Base-by-base conservation (phyloP, 1,284 basidiomycete genomes). In the Bondarzewia mesenterica region DNA sequence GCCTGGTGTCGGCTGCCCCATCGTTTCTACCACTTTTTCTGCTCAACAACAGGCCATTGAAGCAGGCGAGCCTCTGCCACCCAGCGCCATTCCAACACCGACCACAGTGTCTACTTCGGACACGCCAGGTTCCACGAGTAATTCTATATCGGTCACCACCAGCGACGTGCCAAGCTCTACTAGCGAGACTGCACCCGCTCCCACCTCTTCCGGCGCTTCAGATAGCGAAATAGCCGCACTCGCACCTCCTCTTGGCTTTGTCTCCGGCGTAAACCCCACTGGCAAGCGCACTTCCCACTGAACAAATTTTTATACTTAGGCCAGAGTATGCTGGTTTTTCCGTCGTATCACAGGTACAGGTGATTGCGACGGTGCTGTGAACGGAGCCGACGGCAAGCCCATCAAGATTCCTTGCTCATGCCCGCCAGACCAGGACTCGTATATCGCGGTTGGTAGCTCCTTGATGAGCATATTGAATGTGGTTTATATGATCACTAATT, bases 401-500 rank as follows among this genome's bases (percentile, higher is more conserved):
- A 70, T 81, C 56, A 72, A 73, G 57, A 70, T 85, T 40, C 82
- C 82, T 7, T 84, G 80, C 58, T 56, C 66, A 26, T 85, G 82
- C 59, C 70, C 70, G 25, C 70, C 69, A 0, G 35, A 55, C 36
- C 64, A 64, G 44, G 56, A 54, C 5, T 10, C 10, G 14, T 71
- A 64, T 60, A 62, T 68, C 55, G 48, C 56, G 37, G 64, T 61
- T 42, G 14, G 63, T 60, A 35, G 49, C 57, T 15, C 15, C 15
- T 16, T 47, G 25, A n/a, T 35, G n/a, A n/a, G n/a, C n/a, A n/a
- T n/a, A n/a, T n/a, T n/a, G n/a, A n/a, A n/a, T n/a, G n/a, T n/a
- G n/a, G n/a, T 7, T 32, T n/a, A n/a, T 78, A 77, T 1, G 66
- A 46, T 60, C 55, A 58, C 3, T 32, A 32, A 12, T 32, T 58